A percentile compares a stretch with the other conserved stretches of the same genome.
Evolutionary conservation across 2,329 filamentous ascomycete genomes (phyloP).

Genomic region (Fusarium denticulatum): DNA sequence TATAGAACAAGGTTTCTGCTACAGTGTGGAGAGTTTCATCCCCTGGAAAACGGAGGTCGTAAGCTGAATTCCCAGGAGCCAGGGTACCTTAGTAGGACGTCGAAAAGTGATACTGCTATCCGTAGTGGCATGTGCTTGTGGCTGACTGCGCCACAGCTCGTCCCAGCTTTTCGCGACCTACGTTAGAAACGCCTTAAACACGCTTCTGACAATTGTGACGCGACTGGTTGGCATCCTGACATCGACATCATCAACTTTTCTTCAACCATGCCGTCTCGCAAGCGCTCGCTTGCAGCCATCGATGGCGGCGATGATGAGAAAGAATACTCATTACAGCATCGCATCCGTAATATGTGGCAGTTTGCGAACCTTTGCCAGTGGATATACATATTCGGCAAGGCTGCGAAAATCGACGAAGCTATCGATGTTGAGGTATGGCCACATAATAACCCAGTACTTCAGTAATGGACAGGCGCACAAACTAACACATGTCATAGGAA

Average conservation of each 20-base stretch:
- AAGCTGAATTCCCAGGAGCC: slow-evolving; percentile 6
- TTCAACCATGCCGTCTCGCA: slow-evolving; percentile 43
- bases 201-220: slow-evolving; percentile 38
- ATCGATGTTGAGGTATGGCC: slow-evolving; percentile 84
- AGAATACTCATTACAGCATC: slow-evolving; percentile 58
- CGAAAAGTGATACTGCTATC: not conserved
- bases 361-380: slow-evolving; percentile 95
- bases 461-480: not conserved
- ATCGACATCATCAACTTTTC: slow-evolving; percentile 26
- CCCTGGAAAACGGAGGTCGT: slow-evolving; percentile 28
- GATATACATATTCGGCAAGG: slow-evolving; percentile 88
- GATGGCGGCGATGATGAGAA: slow-evolving; percentile 28
- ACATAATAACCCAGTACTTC: slow-evolving; percentile 8
- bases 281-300: slow-evolving; percentile 37
- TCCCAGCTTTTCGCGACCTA: slow-evolving; percentile 34
- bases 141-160: slow-evolving; percentile 40
- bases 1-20: slow-evolving; percentile 34
- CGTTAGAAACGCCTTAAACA: slow-evolving; percentile 26
- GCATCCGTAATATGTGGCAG: slow-evolving; percentile 91
- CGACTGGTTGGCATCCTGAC: slow-evolving; percentile 31
- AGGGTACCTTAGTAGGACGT: not conserved
- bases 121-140: slow-evolving; percentile 38
- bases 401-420: slow-evolving; percentile 88
- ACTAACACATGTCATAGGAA: slow-evolving; percentile 64
- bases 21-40: slow-evolving; percentile 36